Conservation (phyloP, 805 yeast genomes). For the Starmerella khaoyaiensis region DNA sequence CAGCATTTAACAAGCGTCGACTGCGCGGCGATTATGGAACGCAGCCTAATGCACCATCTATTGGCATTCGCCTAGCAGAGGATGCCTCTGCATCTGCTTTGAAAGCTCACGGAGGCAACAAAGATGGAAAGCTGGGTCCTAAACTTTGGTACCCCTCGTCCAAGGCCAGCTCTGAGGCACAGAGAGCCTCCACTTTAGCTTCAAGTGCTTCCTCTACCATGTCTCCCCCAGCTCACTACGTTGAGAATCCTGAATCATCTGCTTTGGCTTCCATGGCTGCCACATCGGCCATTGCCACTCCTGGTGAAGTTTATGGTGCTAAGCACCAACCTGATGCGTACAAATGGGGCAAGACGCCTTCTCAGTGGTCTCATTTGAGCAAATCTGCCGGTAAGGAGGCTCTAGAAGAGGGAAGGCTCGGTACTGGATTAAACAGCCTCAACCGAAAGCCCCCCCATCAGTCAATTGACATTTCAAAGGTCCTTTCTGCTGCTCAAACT, state of each 20-base stretch:
- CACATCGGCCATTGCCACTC: constrained; percentile 22
- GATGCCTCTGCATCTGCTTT: constrained; percentile 27
- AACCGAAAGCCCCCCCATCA: constrained; percentile 8
- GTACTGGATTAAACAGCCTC: constrained; percentile 3
- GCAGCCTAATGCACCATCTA: constrained; percentile 29
- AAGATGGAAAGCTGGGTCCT: constrained; percentile 25
- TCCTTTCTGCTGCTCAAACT: constrained; percentile 26
- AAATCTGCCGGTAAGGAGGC: constrained; percentile 12
- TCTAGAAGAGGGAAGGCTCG: not conserved
- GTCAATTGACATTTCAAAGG: constrained; percentile 20
- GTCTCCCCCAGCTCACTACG: constrained; percentile 15
- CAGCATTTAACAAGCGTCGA: constrained; percentile 27
- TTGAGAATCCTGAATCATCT: constrained; percentile 9
- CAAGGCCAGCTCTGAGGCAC: constrained; percentile 23
- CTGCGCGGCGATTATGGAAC: constrained; percentile 26
- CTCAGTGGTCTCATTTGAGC: constrained; percentile 16
- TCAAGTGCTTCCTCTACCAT: constrained; percentile 24
- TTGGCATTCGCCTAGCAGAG: constrained; percentile 26
- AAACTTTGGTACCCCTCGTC: constrained; percentile 27
- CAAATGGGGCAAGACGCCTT: constrained; percentile 22
- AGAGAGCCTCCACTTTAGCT: constrained; percentile 29
- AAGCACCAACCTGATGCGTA: constrained; percentile 28
- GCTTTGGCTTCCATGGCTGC: constrained; percentile 27
- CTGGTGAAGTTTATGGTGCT: constrained; percentile 27
- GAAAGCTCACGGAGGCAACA: too few species aligned